These are phyloP conservation scores for Ramaria sp. DNA, from an alignment of 768 basidiomycete species.

Conservation along the genomic window DNA sequence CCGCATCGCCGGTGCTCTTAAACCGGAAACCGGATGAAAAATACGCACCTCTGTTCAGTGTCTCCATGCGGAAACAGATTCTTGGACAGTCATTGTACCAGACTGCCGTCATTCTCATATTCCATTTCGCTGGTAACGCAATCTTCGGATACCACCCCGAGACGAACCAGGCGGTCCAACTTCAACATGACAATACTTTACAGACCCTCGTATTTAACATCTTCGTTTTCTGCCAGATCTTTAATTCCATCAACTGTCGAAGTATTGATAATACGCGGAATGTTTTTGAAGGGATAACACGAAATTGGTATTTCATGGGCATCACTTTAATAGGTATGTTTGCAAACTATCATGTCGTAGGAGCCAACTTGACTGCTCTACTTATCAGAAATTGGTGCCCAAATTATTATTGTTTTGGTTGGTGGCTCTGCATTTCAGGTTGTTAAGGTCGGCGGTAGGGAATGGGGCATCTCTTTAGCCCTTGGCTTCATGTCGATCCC, in stretches of 20 bases:
- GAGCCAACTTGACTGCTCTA: background rate
- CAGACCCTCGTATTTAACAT: slow-evolving; percentile 92
- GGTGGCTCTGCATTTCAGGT: slow-evolving; percentile 92
- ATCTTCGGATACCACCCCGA: slow-evolving; percentile 53
- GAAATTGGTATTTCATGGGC: slow-evolving; percentile 74
- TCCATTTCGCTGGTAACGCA: slow-evolving; percentile 72
- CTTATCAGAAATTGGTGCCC: slow-evolving; percentile 76
- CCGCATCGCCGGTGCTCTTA: slow-evolving; percentile 69
- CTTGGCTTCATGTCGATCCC: slow-evolving; percentile 84
- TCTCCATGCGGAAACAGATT: slow-evolving; percentile 97
- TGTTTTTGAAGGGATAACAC: slow-evolving; percentile 72
- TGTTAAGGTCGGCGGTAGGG: slow-evolving; percentile 59
- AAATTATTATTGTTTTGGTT: slow-evolving; percentile 82
- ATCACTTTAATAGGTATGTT: slow-evolving; percentile 77
- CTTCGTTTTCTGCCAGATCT: slow-evolving; percentile 98
- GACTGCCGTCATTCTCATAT: slow-evolving; percentile 68
- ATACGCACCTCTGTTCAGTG: slow-evolving; percentile 78
- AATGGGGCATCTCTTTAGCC: slow-evolving; percentile 91
- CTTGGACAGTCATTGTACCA: slow-evolving; percentile 84
- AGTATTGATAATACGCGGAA: slow-evolving; percentile 80
- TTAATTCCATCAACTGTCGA: slow-evolving; percentile 89
- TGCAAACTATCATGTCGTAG: background rate
- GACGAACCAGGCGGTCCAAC: slow-evolving; percentile 19
- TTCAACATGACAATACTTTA: slow-evolving; percentile 37
- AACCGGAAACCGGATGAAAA: slow-evolving; percentile 88